These are phyloP conservation scores for Aegilops speltoides DNA, from an alignment of 176 grass and related monocot species.

Conservation along the genomic window DNA sequence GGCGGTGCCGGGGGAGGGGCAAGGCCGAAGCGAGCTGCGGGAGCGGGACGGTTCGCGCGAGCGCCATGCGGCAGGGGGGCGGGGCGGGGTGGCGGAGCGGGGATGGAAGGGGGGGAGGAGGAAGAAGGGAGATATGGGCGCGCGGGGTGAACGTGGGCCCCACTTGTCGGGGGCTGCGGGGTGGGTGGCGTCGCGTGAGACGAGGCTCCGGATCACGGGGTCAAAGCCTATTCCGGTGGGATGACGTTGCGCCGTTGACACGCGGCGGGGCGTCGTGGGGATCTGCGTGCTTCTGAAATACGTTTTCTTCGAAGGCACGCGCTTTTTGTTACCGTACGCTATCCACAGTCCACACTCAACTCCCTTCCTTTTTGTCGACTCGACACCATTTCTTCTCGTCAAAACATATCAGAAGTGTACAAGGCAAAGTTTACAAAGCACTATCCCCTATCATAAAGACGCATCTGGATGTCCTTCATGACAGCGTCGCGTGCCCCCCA, in stretches of 20 bases:
- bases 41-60: conserved; percentile 24
- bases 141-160: conserved; percentile 18
- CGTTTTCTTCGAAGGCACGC: no score
- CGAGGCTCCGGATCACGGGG: conserved; percentile 31
- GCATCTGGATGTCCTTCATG: no score
- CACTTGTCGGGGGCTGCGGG: conserved; percentile 11
- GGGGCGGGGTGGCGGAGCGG: neutral
- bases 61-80: conserved; percentile 6
- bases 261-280: neutral
- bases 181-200: conserved; percentile 1
- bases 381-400: no score
- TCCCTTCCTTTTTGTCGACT: no score
- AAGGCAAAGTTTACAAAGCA: no score
- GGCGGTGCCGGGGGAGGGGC: neutral
- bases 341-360: no score
- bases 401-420: no score
- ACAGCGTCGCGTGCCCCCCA: no score
- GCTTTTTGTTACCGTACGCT: no score
- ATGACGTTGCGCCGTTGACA: neutral
- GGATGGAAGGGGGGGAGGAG: neutral
- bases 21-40: neutral
- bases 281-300: neutral
- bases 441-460: no score
- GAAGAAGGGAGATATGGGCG: neutral
- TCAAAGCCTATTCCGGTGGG: conserved; percentile 5